A percentile compares a stretch with the other conserved stretches of the same genome.
Conservation (phyloP, 192 early-diverging fungal genomes). For the Entrophospora sp. region DNA sequence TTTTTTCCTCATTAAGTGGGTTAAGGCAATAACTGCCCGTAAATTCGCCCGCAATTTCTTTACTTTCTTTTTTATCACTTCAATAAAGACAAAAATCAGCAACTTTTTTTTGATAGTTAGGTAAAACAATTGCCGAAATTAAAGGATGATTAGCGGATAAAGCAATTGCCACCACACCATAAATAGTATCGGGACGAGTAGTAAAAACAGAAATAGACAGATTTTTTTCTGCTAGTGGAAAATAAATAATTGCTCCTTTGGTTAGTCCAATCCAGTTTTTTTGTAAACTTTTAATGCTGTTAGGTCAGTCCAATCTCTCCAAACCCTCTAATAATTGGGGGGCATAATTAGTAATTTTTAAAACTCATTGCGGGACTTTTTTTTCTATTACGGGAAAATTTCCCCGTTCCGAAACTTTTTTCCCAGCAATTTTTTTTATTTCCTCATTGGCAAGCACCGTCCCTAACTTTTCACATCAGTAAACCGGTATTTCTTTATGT, state of each 20-base stretch:
- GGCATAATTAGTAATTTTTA: slow-evolving; percentile 2
- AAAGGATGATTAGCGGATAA: too few species aligned
- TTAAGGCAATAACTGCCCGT: too few species aligned
- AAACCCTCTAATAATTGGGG: neutral
- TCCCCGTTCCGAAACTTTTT: neutral
- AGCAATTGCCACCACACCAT: too few species aligned
- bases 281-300: slow-evolving; percentile 5
- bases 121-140: too few species aligned
- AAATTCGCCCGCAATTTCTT: too few species aligned
- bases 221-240: neutral
- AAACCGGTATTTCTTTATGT: slow-evolving; percentile 6
- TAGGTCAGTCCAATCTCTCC: neutral
- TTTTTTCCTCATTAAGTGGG: too few species aligned
- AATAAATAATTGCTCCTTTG: neutral
- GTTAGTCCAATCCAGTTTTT: neutral
- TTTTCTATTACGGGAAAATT: neutral
- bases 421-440: neutral
- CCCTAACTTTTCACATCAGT: slow-evolving; percentile 2
- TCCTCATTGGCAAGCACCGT: neutral
- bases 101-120: too few species aligned
- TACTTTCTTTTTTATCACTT: too few species aligned
- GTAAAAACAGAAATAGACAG: too few species aligned
- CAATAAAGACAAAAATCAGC: too few species aligned
- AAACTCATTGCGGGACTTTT: slow-evolving; percentile 4
- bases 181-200: too few species aligned